phyloP scores from a whole-genome alignment of 805 yeast species.

The Starmerella davenportii region DNA sequence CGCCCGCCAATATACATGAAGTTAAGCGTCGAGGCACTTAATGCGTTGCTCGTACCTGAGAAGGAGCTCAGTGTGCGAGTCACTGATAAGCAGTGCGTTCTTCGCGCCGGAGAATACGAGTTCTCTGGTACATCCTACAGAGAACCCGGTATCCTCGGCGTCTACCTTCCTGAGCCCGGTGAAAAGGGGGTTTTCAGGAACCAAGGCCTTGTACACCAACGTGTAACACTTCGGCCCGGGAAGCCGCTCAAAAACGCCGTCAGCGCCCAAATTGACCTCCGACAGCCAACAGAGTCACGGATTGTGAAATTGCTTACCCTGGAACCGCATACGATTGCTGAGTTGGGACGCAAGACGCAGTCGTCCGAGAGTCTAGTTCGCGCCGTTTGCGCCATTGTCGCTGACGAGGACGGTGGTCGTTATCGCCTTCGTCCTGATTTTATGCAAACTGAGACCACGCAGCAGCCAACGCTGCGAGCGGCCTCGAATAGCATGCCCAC shows the following conservation, averaged over 20 bases:
- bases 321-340: constrained; percentile 3
- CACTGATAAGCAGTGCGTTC: not conserved
- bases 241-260: constrained; percentile 1
- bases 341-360: constrained; percentile 4
- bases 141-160: constrained; percentile 16
- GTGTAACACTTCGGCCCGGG: constrained; percentile 9
- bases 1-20: constrained; percentile 17
- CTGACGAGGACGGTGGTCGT: not conserved
- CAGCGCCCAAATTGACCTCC: constrained; percentile 1
- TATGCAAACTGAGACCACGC: not conserved
- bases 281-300: constrained; percentile 5
- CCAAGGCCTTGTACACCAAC: constrained; percentile 10
- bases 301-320: constrained; percentile 6
- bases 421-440: not conserved
- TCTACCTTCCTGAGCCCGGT: constrained; percentile 7
- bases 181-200: constrained; percentile 5
- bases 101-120: constrained; percentile 9
- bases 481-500: not conserved
- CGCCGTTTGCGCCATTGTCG: constrained; percentile 2
- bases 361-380: constrained; percentile 4
- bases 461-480: not conserved
- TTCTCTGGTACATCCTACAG: constrained; percentile 9
- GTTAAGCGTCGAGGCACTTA: constrained; percentile 10
- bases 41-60: constrained; percentile 1
- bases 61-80: not conserved